Conservation (phyloP, 176 grass and related monocot genomes). For the Dactylis glomerata region DNA sequence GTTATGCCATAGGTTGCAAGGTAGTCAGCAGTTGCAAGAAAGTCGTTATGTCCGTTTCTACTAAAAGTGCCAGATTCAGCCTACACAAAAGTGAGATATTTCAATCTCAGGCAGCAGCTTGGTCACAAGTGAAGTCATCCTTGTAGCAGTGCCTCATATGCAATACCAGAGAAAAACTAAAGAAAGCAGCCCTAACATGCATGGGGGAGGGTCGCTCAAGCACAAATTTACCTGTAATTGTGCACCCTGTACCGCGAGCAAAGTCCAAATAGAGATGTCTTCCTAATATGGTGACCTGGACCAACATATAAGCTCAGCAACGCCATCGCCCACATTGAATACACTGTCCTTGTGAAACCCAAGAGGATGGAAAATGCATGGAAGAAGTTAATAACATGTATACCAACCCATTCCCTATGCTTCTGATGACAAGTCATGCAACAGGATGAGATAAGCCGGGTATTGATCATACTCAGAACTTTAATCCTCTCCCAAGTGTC, state of each 20-base stretch:
- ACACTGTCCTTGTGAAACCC: constrained; percentile 87
- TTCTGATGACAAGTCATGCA: background rate
- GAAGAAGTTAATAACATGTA: background rate
- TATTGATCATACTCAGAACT: constrained; percentile 57
- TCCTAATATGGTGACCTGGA: constrained; percentile 96
- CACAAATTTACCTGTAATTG: constrained; percentile 38
- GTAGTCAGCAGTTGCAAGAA: constrained; percentile 86
- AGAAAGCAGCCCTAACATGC: background rate
- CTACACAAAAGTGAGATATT: constrained; percentile 46
- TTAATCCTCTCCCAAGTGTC: constrained; percentile 94
- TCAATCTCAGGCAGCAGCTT: constrained; percentile 15
- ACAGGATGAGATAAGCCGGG: background rate
- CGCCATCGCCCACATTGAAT: constrained; percentile 83
- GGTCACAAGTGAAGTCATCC: background rate
- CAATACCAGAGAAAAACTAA: background rate
- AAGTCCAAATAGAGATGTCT: constrained; percentile 94
- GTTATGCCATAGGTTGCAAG: constrained; percentile 74
- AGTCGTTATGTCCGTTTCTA: constrained; percentile 60
- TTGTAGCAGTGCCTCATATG: background rate
- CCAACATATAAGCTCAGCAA: constrained; percentile 93
- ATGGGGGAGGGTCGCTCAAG: background rate
- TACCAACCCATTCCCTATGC: background rate
- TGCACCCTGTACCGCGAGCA: constrained; percentile 52
- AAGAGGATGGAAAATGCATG: background rate
- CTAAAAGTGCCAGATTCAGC: constrained; percentile 56